These are phyloP conservation scores for Butyriboletus loyo DNA, from an alignment of 768 basidiomycete species.

Conservation along the genomic window DNA sequence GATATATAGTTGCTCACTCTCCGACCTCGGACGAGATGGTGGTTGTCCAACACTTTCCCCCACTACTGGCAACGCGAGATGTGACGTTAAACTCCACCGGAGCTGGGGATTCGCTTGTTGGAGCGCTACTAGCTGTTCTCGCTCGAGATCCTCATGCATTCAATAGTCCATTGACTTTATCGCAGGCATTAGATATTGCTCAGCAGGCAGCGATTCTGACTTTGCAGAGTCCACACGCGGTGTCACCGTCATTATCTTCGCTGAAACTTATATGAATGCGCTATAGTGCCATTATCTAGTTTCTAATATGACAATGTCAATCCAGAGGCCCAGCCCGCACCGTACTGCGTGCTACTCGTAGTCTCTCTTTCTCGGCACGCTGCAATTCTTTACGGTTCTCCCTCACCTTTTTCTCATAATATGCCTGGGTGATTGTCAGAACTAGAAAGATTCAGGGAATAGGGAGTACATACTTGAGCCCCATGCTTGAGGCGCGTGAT, in stretches of 20 bases:
- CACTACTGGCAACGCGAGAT: conserved; percentile 39
- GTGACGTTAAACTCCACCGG: conserved; percentile 76
- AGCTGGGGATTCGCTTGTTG: conserved; percentile 89
- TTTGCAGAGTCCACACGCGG: conserved; percentile 54
- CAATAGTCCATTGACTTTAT: conserved; percentile 43
- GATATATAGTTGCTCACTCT: conserved; percentile 53
- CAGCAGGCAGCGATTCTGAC: conserved; percentile 66
- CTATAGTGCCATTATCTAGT: neutral
- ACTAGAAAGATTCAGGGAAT: neutral
- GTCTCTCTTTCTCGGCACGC: conserved; percentile 44
- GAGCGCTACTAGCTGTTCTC: conserved; percentile 73
- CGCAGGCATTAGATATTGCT: conserved; percentile 46
- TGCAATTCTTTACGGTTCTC: conserved; percentile 35
- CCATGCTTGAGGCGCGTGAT: conserved; percentile 78
- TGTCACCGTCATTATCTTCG: conserved; percentile 59
- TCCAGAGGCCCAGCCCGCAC: conserved; percentile 62
- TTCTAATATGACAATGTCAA: conserved; percentile 8
- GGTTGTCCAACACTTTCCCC: conserved; percentile 72
- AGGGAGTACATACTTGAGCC: conserved; percentile 48
- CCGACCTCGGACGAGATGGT: conserved; percentile 45
- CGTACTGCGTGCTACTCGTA: conserved; percentile 48
- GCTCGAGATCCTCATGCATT: conserved; percentile 43
- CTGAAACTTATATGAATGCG: conserved; percentile 6
- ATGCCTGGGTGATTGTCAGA: conserved; percentile 36
- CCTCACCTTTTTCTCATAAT: conserved; percentile 54